Percentiles rank a stretch among this genome's conserved stretches.
Conservation (phyloP, 2,329 filamentous ascomycete genomes). For the Fusarium buxicola region DNA sequence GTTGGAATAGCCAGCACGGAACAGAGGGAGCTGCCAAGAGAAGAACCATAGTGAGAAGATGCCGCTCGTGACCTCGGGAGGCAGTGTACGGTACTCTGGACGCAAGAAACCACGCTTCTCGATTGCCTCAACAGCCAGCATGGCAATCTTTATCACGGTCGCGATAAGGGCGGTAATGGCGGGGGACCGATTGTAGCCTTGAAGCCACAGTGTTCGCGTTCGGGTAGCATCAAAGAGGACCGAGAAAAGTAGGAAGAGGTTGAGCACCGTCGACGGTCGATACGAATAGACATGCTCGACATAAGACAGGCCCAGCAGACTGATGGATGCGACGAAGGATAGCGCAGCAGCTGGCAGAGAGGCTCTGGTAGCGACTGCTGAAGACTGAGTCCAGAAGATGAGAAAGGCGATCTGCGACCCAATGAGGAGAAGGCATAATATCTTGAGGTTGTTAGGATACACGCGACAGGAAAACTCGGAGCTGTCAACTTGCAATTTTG, state of each 20-base stretch:
- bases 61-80: constrained; percentile 19
- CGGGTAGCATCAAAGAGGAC: constrained; percentile 23
- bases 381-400: constrained; percentile 19
- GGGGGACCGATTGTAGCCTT: constrained; percentile 21
- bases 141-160: constrained; percentile 18
- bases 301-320: constrained; percentile 21
- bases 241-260: constrained; percentile 27
- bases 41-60: constrained; percentile 35
- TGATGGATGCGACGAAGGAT: constrained; percentile 25
- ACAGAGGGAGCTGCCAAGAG: constrained; percentile 30
- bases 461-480: neutral
- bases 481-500: constrained; percentile 33
- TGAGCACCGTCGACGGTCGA: constrained; percentile 34
- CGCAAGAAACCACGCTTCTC: constrained; percentile 30
- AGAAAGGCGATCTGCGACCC: constrained; percentile 28
- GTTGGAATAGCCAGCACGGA: constrained; percentile 24
- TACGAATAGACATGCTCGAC: constrained; percentile 37
- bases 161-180: constrained; percentile 22
- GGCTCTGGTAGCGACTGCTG: constrained; percentile 18
- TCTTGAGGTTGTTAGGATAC: constrained; percentile 24
- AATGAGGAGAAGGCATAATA: constrained; percentile 15
- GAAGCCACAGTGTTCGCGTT: constrained; percentile 35
- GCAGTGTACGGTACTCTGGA: constrained; percentile 18
- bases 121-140: constrained; percentile 17
- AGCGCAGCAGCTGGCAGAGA: constrained; percentile 25